Evolutionary conservation across 2,329 filamentous ascomycete genomes (phyloP), one percentile per base, ranked within the genome.

Genomic region (Pseudovirgaria hyperparasitica): DNA sequence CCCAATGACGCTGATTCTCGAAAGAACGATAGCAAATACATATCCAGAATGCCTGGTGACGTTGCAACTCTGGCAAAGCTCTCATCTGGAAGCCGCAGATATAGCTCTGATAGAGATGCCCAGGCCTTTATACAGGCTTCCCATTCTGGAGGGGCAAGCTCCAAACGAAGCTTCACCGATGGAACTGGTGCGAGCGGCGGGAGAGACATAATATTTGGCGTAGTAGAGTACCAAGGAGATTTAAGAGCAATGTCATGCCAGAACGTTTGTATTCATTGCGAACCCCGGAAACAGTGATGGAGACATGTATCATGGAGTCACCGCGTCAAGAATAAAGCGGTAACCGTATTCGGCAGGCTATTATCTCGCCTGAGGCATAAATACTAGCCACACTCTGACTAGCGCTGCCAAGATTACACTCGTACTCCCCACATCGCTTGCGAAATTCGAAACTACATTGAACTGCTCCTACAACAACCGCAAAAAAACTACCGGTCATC

Each of bases 151-250:
- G 72, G 57, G 20, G 66, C 62, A 33, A 93, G 67, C 39, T 68
- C 67, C 38, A 69, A 67, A 44, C 74, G 73, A 59, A 84, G 73
- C 29, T 62, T 59, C 18, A 69, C 58, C 34, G 76, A 67, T 11
- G 86, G 87, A 42, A 90, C 85, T 12, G 79, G 70, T 31, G 79
- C 84, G 53, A 94, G 66, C 18, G 75, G 67, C 22, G 84, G 84
- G 25, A 86, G 57, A 28, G 57, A 46, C 52, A 63, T 62, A 23
- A 29, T 29, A 18, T 16, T 6, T 7, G 18, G n/a, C 9, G 19
- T 8, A 15, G 22, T 7, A 27, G 9, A 10, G 8, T 5, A 9
- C 17, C 15, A 3, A 21, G 14, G 19, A 9, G 9, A 3, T 9
- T 22, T 16, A 29, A 29, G 16, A 30, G 13, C 13, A 30, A 37